Percentiles rank a stretch among this genome's conserved stretches.
phyloP scores from a whole-genome alignment of 1,139 yeast genomes.

The Lodderomyces margitis region DNA sequence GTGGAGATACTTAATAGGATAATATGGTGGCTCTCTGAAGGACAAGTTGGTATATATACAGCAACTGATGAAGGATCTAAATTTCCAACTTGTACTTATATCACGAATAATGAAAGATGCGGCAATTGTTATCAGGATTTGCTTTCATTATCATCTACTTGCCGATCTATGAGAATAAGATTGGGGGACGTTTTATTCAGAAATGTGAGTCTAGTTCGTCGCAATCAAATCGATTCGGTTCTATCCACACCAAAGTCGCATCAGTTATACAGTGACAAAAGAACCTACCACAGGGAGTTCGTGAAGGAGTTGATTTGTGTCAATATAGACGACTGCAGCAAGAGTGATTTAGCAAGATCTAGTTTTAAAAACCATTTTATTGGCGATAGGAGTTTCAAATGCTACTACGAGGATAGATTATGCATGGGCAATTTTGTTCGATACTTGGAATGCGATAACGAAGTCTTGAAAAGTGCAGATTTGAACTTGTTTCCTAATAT shows the following conservation, averaged over 20 bases:
- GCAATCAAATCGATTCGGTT: conserved; percentile 30
- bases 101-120: conserved; percentile 16
- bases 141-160: conserved; percentile 26
- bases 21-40: conserved; percentile 16
- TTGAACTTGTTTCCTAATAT: conserved; percentile 21
- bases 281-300: conserved; percentile 22
- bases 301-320: conserved; percentile 21
- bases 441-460: conserved; percentile 28
- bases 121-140: conserved; percentile 16
- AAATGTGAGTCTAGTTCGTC: conserved; percentile 25
- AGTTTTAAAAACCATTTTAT: conserved; percentile 15
- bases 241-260: conserved; percentile 22
- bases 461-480: conserved; percentile 17
- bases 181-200: conserved; percentile 24
- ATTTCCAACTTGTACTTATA: conserved; percentile 15
- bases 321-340: conserved; percentile 21
- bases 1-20: conserved; percentile 20
- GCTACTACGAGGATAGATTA: conserved; percentile 20
- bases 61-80: neutral
- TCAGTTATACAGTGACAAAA: conserved; percentile 24
- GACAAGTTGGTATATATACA: neutral
- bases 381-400: conserved; percentile 18
- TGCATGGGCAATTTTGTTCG: conserved; percentile 23
- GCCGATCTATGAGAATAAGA: conserved; percentile 21
- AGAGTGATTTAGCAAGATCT: conserved; percentile 22